These are phyloP conservation scores for Pseudoturritis turrita DNA, from an alignment of 345 rosid genomes.

Conservation along the genomic window DNA sequence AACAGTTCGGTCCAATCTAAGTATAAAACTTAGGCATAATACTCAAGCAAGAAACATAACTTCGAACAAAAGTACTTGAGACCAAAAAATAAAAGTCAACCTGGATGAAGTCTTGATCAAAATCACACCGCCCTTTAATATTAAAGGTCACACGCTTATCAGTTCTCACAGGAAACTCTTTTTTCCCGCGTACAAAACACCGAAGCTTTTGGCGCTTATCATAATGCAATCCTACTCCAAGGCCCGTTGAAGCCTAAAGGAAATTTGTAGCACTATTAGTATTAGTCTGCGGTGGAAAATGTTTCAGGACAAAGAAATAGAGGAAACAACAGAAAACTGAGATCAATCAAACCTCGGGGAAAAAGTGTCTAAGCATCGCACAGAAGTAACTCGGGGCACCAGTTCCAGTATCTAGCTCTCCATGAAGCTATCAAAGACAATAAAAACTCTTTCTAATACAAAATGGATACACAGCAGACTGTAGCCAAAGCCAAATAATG, in stretches of 20 bases:
- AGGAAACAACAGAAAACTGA: neutral
- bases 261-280: conserved; percentile 4
- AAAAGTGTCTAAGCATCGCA: conserved; percentile 66
- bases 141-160: conserved; percentile 52
- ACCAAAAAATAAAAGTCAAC: conserved; percentile 27
- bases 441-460: neutral
- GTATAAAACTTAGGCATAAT: neutral
- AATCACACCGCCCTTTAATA: conserved; percentile 65
- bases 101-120: conserved; percentile 72
- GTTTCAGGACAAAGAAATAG: neutral
- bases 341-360: conserved; percentile 55
- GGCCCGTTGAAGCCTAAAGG: conserved; percentile 52
- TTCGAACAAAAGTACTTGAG: neutral
- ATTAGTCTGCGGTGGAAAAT: neutral
- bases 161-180: conserved; percentile 55
- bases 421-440: conserved; percentile 50
- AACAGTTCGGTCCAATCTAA: neutral
- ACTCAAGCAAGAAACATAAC: neutral
- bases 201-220: conserved; percentile 65
- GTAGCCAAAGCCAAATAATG: neutral
- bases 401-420: conserved; percentile 78
- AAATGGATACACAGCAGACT: neutral
- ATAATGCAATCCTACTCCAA: conserved; percentile 67
- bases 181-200: conserved; percentile 66
- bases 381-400: conserved; percentile 57